Conservation (phyloP, 2,329 filamentous ascomycete species). For the Sphaerulina vaccinii region DNA sequence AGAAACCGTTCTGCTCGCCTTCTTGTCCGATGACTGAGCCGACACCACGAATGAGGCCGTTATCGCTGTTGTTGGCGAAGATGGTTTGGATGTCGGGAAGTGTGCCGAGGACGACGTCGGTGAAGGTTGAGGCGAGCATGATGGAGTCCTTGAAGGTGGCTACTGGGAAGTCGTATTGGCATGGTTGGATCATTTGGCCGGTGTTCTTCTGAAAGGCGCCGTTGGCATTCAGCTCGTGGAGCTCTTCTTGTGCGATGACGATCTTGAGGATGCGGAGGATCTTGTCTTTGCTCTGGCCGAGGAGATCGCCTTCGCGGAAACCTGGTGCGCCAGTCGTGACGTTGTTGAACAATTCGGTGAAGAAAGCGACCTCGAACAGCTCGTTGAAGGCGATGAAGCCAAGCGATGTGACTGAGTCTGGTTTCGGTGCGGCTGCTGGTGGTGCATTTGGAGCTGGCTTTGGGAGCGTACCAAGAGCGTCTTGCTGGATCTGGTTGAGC, state of each 20-base stretch:
- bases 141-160: constrained; percentile 59
- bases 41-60: constrained; percentile 48
- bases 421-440: constrained; percentile 53
- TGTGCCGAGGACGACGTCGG: constrained; percentile 65
- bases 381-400: constrained; percentile 70
- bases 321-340: constrained; percentile 55
- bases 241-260: constrained; percentile 62
- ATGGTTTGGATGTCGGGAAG: constrained; percentile 56
- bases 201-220: constrained; percentile 50
- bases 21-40: constrained; percentile 64
- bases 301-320: constrained; percentile 35
- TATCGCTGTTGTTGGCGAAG: constrained; percentile 34
- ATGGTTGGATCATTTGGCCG: constrained; percentile 57
- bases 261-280: constrained; percentile 51
- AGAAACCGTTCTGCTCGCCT: constrained; percentile 71
- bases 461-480: constrained; percentile 39
- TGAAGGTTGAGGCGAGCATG: constrained; percentile 63
- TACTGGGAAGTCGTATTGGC: constrained; percentile 65
- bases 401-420: constrained; percentile 48
- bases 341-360: constrained; percentile 63
- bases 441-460: constrained; percentile 41
- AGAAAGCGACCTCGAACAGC: constrained; percentile 68
- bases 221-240: constrained; percentile 63
- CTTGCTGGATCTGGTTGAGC: constrained; percentile 59
- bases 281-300: constrained; percentile 50